Base-by-base conservation (phyloP, 2,329 filamentous ascomycete species). In the Hypoxylon sp. region DNA sequence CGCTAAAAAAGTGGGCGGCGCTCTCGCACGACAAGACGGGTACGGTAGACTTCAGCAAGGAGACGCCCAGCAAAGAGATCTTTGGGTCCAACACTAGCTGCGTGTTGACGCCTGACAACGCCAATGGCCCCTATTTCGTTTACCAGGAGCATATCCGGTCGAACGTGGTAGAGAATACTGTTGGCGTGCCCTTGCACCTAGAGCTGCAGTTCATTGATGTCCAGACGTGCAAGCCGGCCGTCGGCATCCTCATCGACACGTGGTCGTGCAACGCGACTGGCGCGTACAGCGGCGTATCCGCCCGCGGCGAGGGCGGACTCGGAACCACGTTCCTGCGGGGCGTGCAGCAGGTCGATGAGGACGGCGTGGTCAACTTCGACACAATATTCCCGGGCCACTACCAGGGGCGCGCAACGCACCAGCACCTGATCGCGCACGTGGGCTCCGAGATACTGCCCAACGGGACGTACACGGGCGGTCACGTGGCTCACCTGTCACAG, bases 351-450 rank as follows among this genome's bases (percentile, higher is more conserved):
- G 82, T 83, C 0, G 80, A 86, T 67, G 67, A 74, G 1, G 82
- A 85, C 47, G 85, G 85, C 42, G 81, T 86, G 11, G 83, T 82
- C 14, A 77, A 76, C 53, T 86, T 87, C 74, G 80, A 84, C 37
- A 86, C 83, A 9, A 78, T 81, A 19, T 81, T 84, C 74, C 82
- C 83, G 0, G 83, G 83, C 10, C 82, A 84, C 72, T 81, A 81
- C 73, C 67, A 75, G 37, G 79, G 79, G 0, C 77, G 81, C 10
- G 77, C 80, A 0, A 82, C 78, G 11, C 83, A 85, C 70, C 80
- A 82, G 63, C 83, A 84, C 75, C 63, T 84, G 17, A 77, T 82
- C 26, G 78, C 78, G 13, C 80, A 81, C 59, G 75, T 77, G 31
- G 78, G 79, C 48, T 75, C 78, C 19, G 75, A 74, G 5, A 66